phyloP scores from a whole-genome alignment of 495 filamentous ascomycete genomes.

The Xylaria venustula region DNA sequence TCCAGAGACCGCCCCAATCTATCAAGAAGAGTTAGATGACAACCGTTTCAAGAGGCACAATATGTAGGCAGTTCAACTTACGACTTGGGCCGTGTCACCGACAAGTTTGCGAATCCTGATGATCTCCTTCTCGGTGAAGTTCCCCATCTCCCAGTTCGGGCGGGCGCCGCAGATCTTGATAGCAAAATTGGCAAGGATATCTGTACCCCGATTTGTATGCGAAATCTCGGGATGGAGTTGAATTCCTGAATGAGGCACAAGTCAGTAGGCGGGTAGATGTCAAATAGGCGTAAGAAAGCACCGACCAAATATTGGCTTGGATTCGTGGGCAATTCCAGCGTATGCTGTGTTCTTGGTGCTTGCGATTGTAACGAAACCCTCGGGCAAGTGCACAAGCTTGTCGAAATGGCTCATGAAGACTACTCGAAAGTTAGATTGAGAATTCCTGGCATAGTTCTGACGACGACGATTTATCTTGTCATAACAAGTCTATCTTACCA shows the following conservation, averaged over 20 bases:
- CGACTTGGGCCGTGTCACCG: conserved; percentile 75
- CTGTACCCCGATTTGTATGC: conserved; percentile 62
- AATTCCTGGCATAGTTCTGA: not conserved
- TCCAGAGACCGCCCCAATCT: conserved; percentile 52
- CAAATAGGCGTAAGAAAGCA: not conserved
- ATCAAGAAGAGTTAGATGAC: not conserved
- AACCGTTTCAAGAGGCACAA: not conserved
- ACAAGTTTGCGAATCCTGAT: conserved; percentile 72
- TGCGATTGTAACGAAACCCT: conserved; percentile 69
- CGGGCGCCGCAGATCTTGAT: conserved; percentile 71
- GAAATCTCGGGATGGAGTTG: conserved; percentile 90
- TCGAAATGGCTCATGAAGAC: conserved; percentile 88
- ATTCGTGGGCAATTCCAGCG: conserved; percentile 76
- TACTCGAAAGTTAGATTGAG: conserved; percentile 1
- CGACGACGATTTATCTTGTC: not conserved
- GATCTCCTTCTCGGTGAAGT: conserved; percentile 79
- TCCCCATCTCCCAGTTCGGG: conserved; percentile 78
- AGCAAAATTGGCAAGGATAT: conserved; percentile 76
- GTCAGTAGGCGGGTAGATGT: not conserved
- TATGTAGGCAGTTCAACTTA: conserved; percentile 61
- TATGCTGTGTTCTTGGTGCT: conserved; percentile 72
- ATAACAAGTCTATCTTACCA: conserved; percentile 30
- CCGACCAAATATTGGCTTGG: conserved; percentile 61
- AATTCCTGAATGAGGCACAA: conserved; percentile 40
- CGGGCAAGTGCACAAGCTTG: conserved; percentile 71